Evolutionary conservation across 2,329 filamentous ascomycete species (phyloP), one percentile per base, ranked within the genome.

Genomic region (Pestalotiopsis sp.): DNA sequence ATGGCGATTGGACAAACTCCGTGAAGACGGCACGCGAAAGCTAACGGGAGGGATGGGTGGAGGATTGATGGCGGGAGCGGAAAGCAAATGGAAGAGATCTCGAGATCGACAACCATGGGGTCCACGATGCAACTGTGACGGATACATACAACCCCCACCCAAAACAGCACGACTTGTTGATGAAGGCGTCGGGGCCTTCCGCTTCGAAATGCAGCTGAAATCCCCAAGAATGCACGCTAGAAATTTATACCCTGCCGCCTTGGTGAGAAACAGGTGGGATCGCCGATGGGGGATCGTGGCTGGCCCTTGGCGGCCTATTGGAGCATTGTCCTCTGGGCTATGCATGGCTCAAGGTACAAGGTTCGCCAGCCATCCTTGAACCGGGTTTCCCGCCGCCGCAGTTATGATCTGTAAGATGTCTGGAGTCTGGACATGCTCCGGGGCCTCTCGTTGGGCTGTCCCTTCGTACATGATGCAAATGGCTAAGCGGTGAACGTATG

Each of bases 211-310:
- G 45, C 45, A 52, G 45, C 45, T 52, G 14, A 52, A 52, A n/a
- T 9, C 14, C n/a, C 14, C 45, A 17, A 36, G 9, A 36, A 20
- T 52, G 45, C n/a, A 52, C 45, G 45, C 45, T 52, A 52, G 45
- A 52, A 52, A 52, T 52, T 52, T n/a, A n/a, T 52, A 52, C 45
- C 12, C 23, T 59, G 23, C 23, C 23, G 23, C 23, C 23, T 36
- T 59, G 14, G 27, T 25, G 14, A 36, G 14, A 23, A 20, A 36
- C 27, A 23, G 23, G 23, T 27, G 31, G 31, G 59, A 62, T 62
- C 59, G 59, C 27, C 59, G 59, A 62, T 62, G 59, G 59, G 45
- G 31, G 59, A 62, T 62, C 59, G 59, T 62, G 59, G 59, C 59
- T 62, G 59, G 17, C 31, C 31, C 59, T 62, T 62, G 59, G 59